Conservation (phyloP, 257 asterid species). For the Ballota nigra region DNA sequence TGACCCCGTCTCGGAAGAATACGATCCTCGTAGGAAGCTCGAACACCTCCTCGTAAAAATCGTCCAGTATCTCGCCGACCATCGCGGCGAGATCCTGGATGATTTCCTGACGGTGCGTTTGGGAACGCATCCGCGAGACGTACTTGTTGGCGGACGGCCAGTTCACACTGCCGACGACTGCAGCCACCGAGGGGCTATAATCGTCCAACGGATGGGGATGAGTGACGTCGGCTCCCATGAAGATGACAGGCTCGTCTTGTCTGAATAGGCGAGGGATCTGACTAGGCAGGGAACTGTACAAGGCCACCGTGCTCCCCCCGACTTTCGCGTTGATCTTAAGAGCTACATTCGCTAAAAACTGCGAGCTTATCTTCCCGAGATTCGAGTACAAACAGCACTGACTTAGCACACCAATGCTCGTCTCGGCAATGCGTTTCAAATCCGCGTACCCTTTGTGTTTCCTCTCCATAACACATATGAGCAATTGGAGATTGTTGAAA, state of each 20-base stretch:
- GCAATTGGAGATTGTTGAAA: constrained; percentile 64
- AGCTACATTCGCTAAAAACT: constrained; percentile 82
- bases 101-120: constrained; percentile 85
- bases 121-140: constrained; percentile 85
- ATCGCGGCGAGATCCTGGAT: constrained; percentile 67
- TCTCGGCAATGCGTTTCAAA: constrained; percentile 86
- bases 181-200: constrained; percentile 87
- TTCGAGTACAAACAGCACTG: constrained; percentile 88
- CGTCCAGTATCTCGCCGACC: constrained; percentile 73
- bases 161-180: constrained; percentile 88
- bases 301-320: constrained; percentile 92
- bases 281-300: constrained; percentile 63
- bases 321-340: constrained; percentile 93
- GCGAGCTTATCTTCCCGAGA: constrained; percentile 61
- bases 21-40: constrained; percentile 66
- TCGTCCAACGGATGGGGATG: constrained; percentile 96
- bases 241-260: constrained; percentile 66
- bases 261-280: constrained; percentile 77
- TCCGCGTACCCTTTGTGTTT: constrained; percentile 96
- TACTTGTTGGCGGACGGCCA: constrained; percentile 95
- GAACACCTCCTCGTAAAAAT: constrained; percentile 51
- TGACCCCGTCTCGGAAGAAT: constrained; percentile 94
- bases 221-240: constrained; percentile 97
- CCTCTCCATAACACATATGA: constrained; percentile 92
- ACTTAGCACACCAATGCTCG: constrained; percentile 71